phyloP scores from a whole-genome alignment of 106 monocot genomes.

The Ottelia alismoides region DNA sequence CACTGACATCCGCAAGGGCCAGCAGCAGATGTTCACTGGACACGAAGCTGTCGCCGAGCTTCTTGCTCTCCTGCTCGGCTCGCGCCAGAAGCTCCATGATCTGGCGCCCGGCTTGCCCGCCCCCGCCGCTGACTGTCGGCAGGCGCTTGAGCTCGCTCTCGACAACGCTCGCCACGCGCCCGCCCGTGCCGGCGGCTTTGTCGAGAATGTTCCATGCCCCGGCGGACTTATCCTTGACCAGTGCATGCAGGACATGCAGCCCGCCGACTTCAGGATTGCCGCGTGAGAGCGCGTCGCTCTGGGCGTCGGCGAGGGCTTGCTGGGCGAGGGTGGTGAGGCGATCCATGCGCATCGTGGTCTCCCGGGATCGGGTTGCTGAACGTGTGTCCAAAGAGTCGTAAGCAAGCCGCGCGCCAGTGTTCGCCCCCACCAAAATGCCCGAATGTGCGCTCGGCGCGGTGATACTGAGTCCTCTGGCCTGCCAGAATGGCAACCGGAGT shows the following conservation, averaged over 20 bases:
- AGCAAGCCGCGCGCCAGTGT: no score
- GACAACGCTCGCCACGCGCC: slow-evolving; percentile 17
- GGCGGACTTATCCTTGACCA: neutral
- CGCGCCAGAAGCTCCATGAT: slow-evolving; percentile 27
- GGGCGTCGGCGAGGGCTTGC: slow-evolving; percentile 4
- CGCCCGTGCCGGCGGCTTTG: slow-evolving; percentile 9
- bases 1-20: neutral
- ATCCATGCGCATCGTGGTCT: slow-evolving; percentile 4
- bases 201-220: no score
- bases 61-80: slow-evolving; percentile 11
- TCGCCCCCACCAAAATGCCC: no score
- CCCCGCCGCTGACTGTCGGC: slow-evolving; percentile 24
- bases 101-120: no score
- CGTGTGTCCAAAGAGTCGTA: no score
- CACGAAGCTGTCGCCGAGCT: slow-evolving; percentile 12
- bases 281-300: slow-evolving; percentile 1
- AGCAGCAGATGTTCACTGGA: neutral
- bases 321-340: slow-evolving; percentile 5
- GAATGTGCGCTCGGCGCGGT: no score
- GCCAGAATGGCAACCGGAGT: no score
- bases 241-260: neutral
- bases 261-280: slow-evolving; percentile 1
- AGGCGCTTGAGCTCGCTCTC: slow-evolving; percentile 22
- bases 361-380: no score
- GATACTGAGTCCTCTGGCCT: no score